Evolutionary conservation across 352 stramenopile species (phyloP).

Genomic region (Poterioochromonas sp.): DNA sequence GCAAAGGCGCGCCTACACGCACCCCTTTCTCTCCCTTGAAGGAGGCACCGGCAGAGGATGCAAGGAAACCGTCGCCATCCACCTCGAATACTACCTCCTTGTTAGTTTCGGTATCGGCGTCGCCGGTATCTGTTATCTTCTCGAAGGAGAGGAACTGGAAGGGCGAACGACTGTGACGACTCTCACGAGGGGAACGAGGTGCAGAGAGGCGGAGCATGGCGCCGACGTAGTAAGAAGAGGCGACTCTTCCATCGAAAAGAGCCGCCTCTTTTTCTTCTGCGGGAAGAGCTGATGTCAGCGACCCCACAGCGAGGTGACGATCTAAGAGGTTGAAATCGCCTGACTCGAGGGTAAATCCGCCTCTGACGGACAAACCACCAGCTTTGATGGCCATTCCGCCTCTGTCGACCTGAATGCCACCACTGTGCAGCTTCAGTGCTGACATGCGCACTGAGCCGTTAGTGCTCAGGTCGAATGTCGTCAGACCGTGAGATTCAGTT

Average conservation of each 20-base stretch:
- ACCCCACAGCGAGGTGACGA: background rate
- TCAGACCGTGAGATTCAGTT: background rate
- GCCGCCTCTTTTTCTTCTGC: background rate
- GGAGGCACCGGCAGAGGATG: no score
- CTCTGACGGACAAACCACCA: constrained; percentile 4
- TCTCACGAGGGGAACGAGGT: background rate
- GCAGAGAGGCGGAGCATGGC: background rate
- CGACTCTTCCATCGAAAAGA: background rate
- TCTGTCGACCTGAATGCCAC: background rate
- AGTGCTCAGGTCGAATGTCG: background rate
- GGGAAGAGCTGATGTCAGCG: background rate
- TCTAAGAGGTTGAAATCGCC: background rate
- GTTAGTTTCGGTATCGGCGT: no score
- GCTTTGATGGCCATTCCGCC: background rate
- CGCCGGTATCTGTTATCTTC: background rate
- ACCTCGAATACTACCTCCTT: no score
- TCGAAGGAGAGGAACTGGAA: background rate
- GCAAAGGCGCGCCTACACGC: no score
- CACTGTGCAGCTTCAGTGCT: background rate
- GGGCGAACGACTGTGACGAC: background rate
- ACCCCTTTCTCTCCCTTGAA: no score
- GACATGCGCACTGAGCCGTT: background rate
- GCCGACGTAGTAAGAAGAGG: background rate
- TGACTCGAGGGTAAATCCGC: background rate
- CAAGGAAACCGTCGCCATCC: no score